phyloP scores from a whole-genome alignment of 345 rosid genomes.

The Populus tremula region DNA sequence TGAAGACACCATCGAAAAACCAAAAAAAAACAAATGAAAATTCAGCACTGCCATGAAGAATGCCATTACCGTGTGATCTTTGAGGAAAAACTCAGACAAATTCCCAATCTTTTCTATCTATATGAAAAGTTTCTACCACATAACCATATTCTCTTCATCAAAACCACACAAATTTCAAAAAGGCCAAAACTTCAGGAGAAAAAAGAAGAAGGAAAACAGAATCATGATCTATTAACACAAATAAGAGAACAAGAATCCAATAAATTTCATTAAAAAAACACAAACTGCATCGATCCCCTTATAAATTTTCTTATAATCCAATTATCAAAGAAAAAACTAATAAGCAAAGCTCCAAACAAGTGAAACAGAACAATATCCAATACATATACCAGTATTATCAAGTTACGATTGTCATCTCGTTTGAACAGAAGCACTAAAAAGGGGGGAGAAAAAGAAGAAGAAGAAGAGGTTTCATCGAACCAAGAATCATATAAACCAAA shows the following conservation, averaged over 20 bases:
- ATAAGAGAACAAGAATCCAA: not conserved
- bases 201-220: not conserved
- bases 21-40: not conserved
- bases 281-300: not conserved
- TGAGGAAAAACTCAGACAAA: not conserved
- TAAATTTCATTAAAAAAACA: not conserved
- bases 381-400: not conserved
- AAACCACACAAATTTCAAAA: not conserved
- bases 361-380: no score
- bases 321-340: not conserved
- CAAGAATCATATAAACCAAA: not conserved
- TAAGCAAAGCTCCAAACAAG: not conserved
- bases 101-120: not conserved
- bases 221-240: not conserved
- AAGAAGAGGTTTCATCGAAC: not conserved
- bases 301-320: not conserved
- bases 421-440: not conserved
- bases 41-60: not conserved
- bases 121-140: not conserved
- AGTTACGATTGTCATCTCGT: not conserved
- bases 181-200: not conserved
- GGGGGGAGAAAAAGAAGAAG: no score
- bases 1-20: not conserved
- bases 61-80: not conserved
- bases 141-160: no score